Evolutionary conservation across 2,329 filamentous ascomycete species (phyloP).

Genomic region (Cladosporium sp.): DNA sequence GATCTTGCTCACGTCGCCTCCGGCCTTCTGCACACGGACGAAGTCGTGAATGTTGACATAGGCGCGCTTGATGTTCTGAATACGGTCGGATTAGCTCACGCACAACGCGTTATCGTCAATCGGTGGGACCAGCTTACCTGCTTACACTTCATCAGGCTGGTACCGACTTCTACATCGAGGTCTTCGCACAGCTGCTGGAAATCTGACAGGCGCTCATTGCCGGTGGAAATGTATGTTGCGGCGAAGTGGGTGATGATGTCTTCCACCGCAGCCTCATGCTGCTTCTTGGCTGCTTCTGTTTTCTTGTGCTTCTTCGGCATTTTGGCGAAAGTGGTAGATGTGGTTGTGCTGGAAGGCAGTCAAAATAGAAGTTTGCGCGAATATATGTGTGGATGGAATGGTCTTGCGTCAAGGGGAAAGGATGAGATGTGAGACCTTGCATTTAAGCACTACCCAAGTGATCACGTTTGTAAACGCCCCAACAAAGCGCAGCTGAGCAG

Average conservation of each 20-base stretch:
- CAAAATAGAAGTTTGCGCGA: too few species aligned
- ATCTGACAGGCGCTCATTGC: neutral
- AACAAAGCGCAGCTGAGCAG: neutral
- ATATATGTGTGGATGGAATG: neutral
- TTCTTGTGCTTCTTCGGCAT: neutral
- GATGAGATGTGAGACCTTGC: neutral
- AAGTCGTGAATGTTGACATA: slow-evolving; percentile 17
- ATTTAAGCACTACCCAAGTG: too few species aligned
- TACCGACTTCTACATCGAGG: neutral
- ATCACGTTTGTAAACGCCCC: neutral
- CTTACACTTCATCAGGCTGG: neutral
- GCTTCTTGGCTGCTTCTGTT: too few species aligned
- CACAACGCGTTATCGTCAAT: too few species aligned
- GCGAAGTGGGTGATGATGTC: neutral
- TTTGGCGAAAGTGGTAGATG: neutral
- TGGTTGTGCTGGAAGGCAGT: neutral
- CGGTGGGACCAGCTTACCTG: neutral
- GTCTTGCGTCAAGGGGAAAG: neutral
- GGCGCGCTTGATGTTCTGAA: neutral
- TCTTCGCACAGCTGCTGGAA: slow-evolving; percentile 5
- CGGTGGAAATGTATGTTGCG: neutral
- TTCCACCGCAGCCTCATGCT: neutral
- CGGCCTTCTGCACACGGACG: neutral
- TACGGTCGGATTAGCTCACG: too few species aligned
- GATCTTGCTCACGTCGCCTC: neutral